Percentiles rank a stretch among this genome's conserved stretches.
Evolutionary conservation across 1,284 basidiomycete genomes (phyloP).

Genomic region (Thelephora terrestris): DNA sequence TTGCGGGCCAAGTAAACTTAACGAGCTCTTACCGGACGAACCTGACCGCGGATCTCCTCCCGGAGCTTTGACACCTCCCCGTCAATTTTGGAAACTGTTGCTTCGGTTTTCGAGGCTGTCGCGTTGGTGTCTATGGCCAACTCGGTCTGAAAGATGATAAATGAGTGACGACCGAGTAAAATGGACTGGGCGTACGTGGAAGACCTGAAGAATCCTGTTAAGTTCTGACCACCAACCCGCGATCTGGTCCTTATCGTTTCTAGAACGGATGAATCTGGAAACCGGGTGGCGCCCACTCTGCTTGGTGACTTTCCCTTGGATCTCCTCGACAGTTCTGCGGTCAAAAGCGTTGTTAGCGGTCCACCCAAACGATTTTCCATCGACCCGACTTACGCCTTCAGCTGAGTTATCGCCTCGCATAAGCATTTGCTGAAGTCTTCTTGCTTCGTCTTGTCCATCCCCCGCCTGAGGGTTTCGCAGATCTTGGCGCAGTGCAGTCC

Average conservation of each 20-base stretch:
- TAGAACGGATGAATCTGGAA: neutral
- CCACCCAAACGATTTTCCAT: too few species aligned
- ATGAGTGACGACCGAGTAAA: too few species aligned
- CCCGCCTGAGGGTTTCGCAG: neutral
- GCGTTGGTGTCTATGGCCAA: too few species aligned
- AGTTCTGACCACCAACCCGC: neutral
- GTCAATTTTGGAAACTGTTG: too few species aligned
- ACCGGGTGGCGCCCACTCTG: neutral
- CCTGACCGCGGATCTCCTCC: too few species aligned
- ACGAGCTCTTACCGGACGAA: too few species aligned
- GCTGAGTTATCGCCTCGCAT: neutral
- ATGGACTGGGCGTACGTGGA: neutral
- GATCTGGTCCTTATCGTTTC: neutral
- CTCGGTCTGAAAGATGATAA: too few species aligned
- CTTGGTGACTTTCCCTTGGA: neutral
- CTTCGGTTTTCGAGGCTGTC: too few species aligned
- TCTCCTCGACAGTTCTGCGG: neutral
- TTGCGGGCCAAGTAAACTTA: too few species aligned
- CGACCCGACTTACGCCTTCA: neutral
- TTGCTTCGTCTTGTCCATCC: neutral
- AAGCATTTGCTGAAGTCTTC: neutral
- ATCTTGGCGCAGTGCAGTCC: neutral
- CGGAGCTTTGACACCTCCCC: too few species aligned
- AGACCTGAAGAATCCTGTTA: neutral
- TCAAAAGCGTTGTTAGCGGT: too few species aligned